Evolutionary conservation across 2,329 filamentous ascomycete species (phyloP), one percentile per base, ranked within the genome.

Genomic region (Beauveria sp.): DNA sequence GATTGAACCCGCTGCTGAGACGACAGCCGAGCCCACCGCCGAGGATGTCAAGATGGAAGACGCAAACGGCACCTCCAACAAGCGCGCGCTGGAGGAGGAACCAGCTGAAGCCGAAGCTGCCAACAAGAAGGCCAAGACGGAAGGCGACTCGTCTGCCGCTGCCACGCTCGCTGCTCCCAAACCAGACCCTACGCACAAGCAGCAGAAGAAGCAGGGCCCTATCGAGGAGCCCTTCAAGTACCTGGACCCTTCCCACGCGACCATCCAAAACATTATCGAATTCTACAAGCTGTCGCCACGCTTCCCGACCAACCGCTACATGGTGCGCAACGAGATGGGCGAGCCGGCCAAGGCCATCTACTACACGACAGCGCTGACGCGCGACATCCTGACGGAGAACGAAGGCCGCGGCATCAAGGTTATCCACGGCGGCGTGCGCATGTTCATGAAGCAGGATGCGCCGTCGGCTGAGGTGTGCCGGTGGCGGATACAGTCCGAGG

Each of bases 371-470:
- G 84, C 85, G 5, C 82, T 98, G 14, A 88, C 91, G 24, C 89
- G 92, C 38, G 89, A 93, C 66, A 95, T 99, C 60, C 82, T 99
- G 3, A 84, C 82, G 4, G 83, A 88, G 71, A 99, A 99, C 73
- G 92, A 97, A 74, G 90, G 91, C 49, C 88, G 89, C 31, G 92
- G 92, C 51, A 88, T 98, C 75, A 96, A 95, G 73, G 96, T 99
- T 72, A 90, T 99, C 55, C 95, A 99, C 75, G 93, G 89, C 56
- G 95, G 95, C 66, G 93, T 99, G 40, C 96, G 96, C 78, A 98
- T 98, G 91, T 99, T 96, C 73, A 95, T 98, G 80, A 96, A 96
- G 79, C 93, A 98, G 74, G 92, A 97, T 70, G 89, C 91, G 0
- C 93, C 96, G 63, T 89, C 88, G 5, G 87, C 88, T 42, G 88